Percentiles rank a stretch among this genome's conserved stretches.
These are phyloP conservation scores for Coemansia sp. DNA, from an alignment of 192 early-diverging fungal species.

Conservation along the genomic window DNA sequence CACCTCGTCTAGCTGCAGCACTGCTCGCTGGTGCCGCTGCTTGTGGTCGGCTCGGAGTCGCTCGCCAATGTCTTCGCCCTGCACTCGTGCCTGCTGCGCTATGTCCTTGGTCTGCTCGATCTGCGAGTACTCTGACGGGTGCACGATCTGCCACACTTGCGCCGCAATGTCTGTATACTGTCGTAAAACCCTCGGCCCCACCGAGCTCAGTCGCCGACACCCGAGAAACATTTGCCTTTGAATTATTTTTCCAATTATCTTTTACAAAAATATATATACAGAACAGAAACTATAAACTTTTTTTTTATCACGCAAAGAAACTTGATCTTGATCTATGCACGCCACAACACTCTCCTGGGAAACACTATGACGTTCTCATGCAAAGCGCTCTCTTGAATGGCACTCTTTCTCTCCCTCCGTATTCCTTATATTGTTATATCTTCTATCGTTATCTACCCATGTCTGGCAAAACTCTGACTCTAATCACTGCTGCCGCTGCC, in stretches of 20 bases:
- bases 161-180: constrained; percentile 1
- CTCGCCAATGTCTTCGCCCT: constrained; percentile 9
- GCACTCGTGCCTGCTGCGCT: constrained; percentile 10
- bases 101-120: constrained; percentile 26
- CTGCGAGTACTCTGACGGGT: constrained; percentile 30
- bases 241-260: neutral
- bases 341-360: neutral
- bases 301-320: too few relatives aligned
- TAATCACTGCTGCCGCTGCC: constrained; percentile 80
- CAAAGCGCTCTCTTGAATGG: neutral
- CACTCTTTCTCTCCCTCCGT: neutral
- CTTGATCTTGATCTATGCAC: neutral
- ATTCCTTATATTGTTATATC: neutral
- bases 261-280: neutral
- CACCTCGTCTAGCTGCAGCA: constrained; percentile 14
- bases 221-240: neutral
- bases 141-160: constrained; percentile 30
- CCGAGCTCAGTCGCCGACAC: neutral
- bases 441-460: constrained; percentile 4
- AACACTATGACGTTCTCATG: neutral
- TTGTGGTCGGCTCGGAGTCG: neutral
- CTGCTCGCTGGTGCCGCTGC: neutral
- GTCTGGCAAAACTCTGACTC: constrained; percentile 46
- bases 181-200: neutral
- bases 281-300: neutral